These are phyloP conservation scores for Themeda triandra DNA, from an alignment of 176 grass and related monocot species.

Conservation along the genomic window DNA sequence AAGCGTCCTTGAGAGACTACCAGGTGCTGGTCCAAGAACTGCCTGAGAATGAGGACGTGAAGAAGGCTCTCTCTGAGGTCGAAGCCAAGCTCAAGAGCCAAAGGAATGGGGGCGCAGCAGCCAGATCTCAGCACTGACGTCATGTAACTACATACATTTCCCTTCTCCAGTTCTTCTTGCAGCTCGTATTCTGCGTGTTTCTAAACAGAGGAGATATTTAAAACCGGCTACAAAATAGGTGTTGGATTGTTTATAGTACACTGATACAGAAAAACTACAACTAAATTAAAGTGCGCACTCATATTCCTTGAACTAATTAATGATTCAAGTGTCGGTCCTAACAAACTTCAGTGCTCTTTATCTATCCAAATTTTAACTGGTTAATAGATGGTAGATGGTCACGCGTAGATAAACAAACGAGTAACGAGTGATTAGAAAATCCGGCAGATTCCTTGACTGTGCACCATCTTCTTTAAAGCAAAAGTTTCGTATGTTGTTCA, in stretches of 20 bases:
- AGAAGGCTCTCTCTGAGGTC: slow-evolving; percentile 58
- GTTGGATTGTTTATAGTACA: neutral
- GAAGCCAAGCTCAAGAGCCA: slow-evolving; percentile 60
- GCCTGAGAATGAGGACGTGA: slow-evolving; percentile 80
- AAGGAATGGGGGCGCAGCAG: slow-evolving; percentile 16
- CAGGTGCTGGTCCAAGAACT: slow-evolving; percentile 75
- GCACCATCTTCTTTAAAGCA: slow-evolving; percentile 19
- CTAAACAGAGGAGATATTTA: neutral
- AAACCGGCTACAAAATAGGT: neutral
- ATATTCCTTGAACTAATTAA: slow-evolving; percentile 1
- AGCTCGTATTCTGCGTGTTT: neutral
- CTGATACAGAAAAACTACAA: neutral
- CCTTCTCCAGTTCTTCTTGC: neutral
- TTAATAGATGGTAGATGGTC: slow-evolving; percentile 21
- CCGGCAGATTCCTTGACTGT: slow-evolving; percentile 22
- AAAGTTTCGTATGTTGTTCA: slow-evolving; percentile 20
- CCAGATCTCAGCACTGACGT: slow-evolving; percentile 27
- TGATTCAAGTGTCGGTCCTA: slow-evolving; percentile 17
- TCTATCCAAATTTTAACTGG: slow-evolving; percentile 22
- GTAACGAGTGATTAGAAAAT: slow-evolving; percentile 23
- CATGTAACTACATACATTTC: slow-evolving; percentile 27
- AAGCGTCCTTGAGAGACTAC: slow-evolving; percentile 83
- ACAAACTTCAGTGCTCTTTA: slow-evolving; percentile 17
- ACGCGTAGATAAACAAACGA: slow-evolving; percentile 36
- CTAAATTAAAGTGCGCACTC: neutral